phyloP scores from a whole-genome alignment of 345 rosid genomes.

The Moricandia moricandioides region DNA sequence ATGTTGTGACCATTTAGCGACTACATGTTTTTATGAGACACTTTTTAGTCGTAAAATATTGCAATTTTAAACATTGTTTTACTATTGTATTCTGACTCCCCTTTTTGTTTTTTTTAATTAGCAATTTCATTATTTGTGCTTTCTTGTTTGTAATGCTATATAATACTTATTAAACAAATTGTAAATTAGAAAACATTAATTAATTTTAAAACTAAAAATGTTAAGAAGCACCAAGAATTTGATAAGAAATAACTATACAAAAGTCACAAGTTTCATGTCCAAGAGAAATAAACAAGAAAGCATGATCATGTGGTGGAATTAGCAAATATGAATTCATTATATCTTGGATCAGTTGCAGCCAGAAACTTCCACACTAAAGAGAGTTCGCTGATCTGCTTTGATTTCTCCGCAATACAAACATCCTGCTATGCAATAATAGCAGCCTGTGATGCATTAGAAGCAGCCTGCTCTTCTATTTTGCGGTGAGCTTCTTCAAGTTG shows the following conservation, averaged over 20 bases:
- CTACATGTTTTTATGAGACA: background rate
- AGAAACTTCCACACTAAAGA: background rate
- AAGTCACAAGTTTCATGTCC: background rate
- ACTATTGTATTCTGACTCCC: background rate
- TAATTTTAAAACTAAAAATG: background rate
- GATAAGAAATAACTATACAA: background rate
- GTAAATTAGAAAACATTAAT: background rate
- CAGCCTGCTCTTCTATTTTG: background rate
- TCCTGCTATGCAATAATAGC: background rate
- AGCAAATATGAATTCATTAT: background rate
- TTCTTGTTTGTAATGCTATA: background rate
- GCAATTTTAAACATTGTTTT: background rate
- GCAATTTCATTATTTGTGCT: too few species aligned
- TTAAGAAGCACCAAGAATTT: background rate
- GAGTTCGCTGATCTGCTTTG: background rate
- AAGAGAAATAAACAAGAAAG: background rate
- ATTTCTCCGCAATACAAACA: background rate
- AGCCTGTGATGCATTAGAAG: background rate
- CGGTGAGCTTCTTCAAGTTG: background rate
- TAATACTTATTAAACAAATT: background rate
- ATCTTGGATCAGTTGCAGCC: background rate
- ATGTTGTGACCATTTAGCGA: background rate
- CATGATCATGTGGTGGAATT: background rate
- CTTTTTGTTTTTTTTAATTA: too few species aligned
- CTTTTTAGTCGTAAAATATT: background rate